A percentile compares a stretch with the other conserved stretches of the same genome.
Evolutionary conservation across 2,329 filamentous ascomycete species (phyloP).

Genomic region (Fusarium beomiforme): DNA sequence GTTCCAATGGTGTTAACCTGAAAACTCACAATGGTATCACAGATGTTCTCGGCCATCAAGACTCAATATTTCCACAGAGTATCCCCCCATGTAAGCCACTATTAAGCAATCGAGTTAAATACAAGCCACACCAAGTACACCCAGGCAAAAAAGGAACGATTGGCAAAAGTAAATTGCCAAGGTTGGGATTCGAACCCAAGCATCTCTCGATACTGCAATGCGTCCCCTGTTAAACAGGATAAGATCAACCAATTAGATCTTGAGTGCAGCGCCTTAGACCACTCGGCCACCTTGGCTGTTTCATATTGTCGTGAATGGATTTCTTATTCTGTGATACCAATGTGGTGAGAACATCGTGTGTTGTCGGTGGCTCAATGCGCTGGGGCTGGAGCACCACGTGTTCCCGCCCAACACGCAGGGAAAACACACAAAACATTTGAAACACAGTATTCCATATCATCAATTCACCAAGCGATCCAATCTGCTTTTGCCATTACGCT

Average conservation of each 20-base stretch:
- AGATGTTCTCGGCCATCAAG: not conserved
- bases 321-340: not conserved
- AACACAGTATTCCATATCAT: not conserved
- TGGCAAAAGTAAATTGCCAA: not conserved
- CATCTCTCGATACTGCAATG: not conserved
- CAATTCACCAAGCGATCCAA: not conserved
- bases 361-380: not conserved
- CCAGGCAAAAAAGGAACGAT: not conserved
- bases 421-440: not conserved
- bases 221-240: not conserved
- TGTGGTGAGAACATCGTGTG: not conserved
- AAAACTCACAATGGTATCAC: not conserved
- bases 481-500: not conserved
- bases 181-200: constrained; percentile 8
- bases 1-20: not conserved
- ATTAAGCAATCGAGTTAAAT: not conserved
- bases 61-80: not conserved
- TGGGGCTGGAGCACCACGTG: not conserved
- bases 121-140: not conserved
- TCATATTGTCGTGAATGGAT: not conserved
- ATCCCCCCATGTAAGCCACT: too few relatives aligned
- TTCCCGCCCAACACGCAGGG: not conserved
- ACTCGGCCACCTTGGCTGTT: not conserved
- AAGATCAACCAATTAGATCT: not conserved
- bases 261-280: not conserved